A percentile compares a stretch with the other conserved stretches of the same genome.
Evolutionary conservation across 805 yeast species (phyloP).

Genomic region (Ogataea sp.): DNA sequence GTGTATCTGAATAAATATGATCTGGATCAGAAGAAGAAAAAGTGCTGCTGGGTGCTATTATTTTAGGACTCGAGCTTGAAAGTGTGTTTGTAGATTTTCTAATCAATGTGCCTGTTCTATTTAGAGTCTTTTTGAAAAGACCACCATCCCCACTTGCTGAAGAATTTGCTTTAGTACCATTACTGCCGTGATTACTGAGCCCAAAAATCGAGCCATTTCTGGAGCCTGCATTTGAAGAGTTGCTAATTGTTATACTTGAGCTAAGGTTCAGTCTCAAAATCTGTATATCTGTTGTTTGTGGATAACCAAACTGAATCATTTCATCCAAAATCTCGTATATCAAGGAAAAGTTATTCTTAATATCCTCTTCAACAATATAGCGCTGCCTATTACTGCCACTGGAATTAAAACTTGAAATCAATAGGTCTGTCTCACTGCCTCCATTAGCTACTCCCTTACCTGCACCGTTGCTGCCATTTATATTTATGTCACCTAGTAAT

Average conservation of each 20-base stretch:
- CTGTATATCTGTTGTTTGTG: conserved; percentile 52
- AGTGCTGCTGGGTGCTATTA: background rate
- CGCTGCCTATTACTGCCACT: too few species aligned
- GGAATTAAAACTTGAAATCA: too few species aligned
- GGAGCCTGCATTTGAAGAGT: background rate
- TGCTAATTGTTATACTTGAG: conserved; percentile 5
- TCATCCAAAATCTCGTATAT: conserved; percentile 77
- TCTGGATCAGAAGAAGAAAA: background rate
- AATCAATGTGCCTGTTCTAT: conserved; percentile 13
- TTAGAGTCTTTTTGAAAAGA: conserved; percentile 4
- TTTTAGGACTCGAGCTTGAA: background rate
- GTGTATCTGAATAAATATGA: background rate
- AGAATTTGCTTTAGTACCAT: conserved; percentile 3
- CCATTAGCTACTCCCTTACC: background rate
- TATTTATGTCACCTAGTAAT: background rate
- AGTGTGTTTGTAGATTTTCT: conserved; percentile 1
- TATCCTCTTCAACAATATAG: conserved; percentile 34
- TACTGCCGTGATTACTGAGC: background rate
- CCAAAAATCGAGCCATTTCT: background rate
- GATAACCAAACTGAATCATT: conserved; percentile 69
- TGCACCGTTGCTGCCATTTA: background rate
- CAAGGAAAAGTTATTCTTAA: conserved; percentile 58
- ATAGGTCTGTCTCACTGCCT: background rate
- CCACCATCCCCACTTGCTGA: conserved; percentile 1
- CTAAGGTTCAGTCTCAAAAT: conserved; percentile 28